Conservation (phyloP, 768 basidiomycete genomes). For the Trametes maxima region DNA sequence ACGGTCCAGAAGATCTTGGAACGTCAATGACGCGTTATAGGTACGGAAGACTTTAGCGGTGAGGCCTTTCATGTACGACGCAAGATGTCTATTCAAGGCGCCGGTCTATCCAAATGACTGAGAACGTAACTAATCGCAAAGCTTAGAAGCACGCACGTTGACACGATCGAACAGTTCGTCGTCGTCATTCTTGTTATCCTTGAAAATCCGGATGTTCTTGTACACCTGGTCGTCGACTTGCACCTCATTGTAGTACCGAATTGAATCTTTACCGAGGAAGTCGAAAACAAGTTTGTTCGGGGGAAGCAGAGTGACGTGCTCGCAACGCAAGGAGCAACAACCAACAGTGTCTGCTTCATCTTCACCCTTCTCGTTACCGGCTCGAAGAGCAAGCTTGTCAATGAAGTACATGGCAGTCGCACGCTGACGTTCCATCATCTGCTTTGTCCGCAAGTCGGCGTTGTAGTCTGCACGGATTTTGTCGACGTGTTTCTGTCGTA, state of each 20-base stretch:
- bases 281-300: conserved; percentile 92
- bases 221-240: conserved; percentile 90
- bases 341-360: conserved; percentile 99
- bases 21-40: conserved; percentile 96
- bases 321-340: conserved; percentile 95
- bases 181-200: conserved; percentile 84
- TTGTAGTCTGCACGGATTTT: conserved; percentile 89
- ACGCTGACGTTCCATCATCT: conserved; percentile 93
- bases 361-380: conserved; percentile 99
- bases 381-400: conserved; percentile 94
- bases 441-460: conserved; percentile 80
- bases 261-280: conserved; percentile 99
- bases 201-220: conserved; percentile 98
- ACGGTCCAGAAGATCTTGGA: conserved; percentile 87
- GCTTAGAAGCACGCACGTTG: conserved; percentile 56
- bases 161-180: conserved; percentile 96
- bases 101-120: conserved; percentile 57
- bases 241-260: conserved; percentile 93
- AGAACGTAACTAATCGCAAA: not conserved
- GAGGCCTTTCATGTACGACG: conserved; percentile 93
- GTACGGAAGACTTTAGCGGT: conserved; percentile 99
- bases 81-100: conserved; percentile 88
- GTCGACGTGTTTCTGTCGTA: conserved; percentile 80
- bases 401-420: conserved; percentile 99
- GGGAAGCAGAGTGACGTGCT: conserved; percentile 91